Percentiles rank a stretch among this genome's conserved stretches.
Conservation (phyloP, 1,284 basidiomycete genomes). For the Schizophyllum amplum region DNA sequence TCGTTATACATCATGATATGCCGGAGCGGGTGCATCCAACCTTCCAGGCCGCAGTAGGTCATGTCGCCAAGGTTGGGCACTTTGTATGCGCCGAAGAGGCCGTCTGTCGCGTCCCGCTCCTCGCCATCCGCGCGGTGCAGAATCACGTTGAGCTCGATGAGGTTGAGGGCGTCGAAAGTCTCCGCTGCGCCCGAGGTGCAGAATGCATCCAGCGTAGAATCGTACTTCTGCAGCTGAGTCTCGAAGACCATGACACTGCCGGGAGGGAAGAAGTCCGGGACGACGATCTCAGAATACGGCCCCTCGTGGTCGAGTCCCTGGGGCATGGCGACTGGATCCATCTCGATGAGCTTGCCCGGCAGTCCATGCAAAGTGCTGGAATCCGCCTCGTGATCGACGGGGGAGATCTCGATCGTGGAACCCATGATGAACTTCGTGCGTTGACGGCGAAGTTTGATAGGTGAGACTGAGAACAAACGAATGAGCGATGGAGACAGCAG, state of each 20-base stretch:
- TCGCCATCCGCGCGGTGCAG: conserved; percentile 84
- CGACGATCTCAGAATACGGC: conserved; percentile 66
- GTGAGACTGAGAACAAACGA: conserved; percentile 47
- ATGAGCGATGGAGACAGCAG: neutral
- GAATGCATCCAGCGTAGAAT: conserved; percentile 59
- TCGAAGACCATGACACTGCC: conserved; percentile 89
- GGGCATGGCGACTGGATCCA: conserved; percentile 43
- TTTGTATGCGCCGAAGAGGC: conserved; percentile 70
- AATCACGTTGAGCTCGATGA: conserved; percentile 83
- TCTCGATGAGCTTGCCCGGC: conserved; percentile 60
- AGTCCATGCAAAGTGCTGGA: conserved; percentile 62
- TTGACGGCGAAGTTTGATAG: conserved; percentile 76
- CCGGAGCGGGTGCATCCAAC: conserved; percentile 87
- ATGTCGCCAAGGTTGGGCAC: conserved; percentile 68
- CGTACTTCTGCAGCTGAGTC: conserved; percentile 68
- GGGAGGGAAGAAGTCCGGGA: conserved; percentile 85
- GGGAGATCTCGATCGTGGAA: conserved; percentile 60
- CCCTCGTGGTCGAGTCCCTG: conserved; percentile 61
- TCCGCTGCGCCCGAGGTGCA: conserved; percentile 62
- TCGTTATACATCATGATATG: conserved; percentile 85
- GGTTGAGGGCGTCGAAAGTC: conserved; percentile 67
- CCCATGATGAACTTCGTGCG: conserved; percentile 77
- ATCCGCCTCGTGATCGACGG: conserved; percentile 53
- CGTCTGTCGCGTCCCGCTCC: conserved; percentile 78
- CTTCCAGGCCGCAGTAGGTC: conserved; percentile 88